Base-by-base conservation (phyloP, 805 yeast species). In the Hanseniaspora nectarophila region DNA sequence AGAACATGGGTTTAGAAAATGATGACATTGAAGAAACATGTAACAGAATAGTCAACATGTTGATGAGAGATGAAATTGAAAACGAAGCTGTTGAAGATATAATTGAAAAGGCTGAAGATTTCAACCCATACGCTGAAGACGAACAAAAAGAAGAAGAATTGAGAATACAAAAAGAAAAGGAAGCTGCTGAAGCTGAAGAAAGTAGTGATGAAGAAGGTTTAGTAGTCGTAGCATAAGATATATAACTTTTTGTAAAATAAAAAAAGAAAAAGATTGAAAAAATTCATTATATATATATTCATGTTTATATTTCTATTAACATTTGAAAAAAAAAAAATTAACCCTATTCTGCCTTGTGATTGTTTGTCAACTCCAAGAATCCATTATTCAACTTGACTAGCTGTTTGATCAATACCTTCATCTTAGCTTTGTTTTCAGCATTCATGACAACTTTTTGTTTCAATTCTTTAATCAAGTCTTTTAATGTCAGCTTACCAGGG, bases 11-110 rank as follows among this genome's bases (percentile, higher is more conserved):
- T 28, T 61, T 67, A 5, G 67, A 68, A 21, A 66, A 75, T 49
- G 74, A 71, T 24, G 70, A 67, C 18, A 73, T 86, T 21, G 71
- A 71, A 42, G 94, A 84, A 42, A 67, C 84, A 42, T 82, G 92
- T 69, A 95, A 87, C 59, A 75, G 92, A 63, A 66, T 85, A 38
- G 98, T 89, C 21, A 90, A 90, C 64, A 77, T 87, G 80, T 73
- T 90, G 57, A 84, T 85, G 92, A 79, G 97, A 71, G 97, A 90
- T 61, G 97, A 89, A 61, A 75, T 77, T 33, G 67, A 67, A 29
- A 63, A 59, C 3, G 69, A 63, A 56, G 73, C 68, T 38, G 70
- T 71, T 18, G 78, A 76, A 47, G 80, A 78, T 53, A 54, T 73
- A 54, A 67, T 70, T 26, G 61, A 68, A 23, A 73, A 72, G 32